Evolutionary conservation across 1,139 yeast genomes (phyloP).

Genomic region (Magnusiomyces magnusii): DNA sequence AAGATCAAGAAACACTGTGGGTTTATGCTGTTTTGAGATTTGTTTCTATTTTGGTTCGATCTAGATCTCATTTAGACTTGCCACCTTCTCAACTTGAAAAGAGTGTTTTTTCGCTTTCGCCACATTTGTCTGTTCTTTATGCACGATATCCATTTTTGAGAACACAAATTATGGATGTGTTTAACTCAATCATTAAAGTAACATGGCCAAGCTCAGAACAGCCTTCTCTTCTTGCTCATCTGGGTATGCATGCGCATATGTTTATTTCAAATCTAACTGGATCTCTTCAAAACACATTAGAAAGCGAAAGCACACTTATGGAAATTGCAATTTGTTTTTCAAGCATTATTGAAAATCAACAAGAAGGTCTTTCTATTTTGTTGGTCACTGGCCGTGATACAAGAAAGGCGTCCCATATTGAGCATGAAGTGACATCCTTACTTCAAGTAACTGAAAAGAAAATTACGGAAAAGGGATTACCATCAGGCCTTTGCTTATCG

Average conservation of each 20-base stretch:
- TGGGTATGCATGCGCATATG: slow-evolving; percentile 59
- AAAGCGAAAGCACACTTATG: slow-evolving; percentile 48
- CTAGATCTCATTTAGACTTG: slow-evolving; percentile 45
- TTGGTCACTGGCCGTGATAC: slow-evolving; percentile 66
- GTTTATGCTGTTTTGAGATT: slow-evolving; percentile 36
- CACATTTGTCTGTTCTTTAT: slow-evolving; percentile 54
- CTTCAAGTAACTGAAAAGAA: slow-evolving; percentile 54
- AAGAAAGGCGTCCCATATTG: slow-evolving; percentile 29
- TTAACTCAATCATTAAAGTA: slow-evolving; percentile 56
- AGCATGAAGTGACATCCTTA: slow-evolving; percentile 34
- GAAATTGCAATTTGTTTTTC: slow-evolving; percentile 51
- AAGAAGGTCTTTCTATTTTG: slow-evolving; percentile 77
- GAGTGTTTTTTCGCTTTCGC: slow-evolving; percentile 48
- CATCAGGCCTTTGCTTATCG: slow-evolving; percentile 6
- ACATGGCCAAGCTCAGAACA: slow-evolving; percentile 48
- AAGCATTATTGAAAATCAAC: slow-evolving; percentile 68
- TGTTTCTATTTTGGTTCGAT: slow-evolving; percentile 42
- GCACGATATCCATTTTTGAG: slow-evolving; percentile 44
- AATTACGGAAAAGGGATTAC: slow-evolving; percentile 27
- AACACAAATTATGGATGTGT: slow-evolving; percentile 46
- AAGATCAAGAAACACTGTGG: slow-evolving; percentile 29
- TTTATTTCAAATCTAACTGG: slow-evolving; percentile 51
- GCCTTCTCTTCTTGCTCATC: slow-evolving; percentile 75
- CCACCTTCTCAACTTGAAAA: slow-evolving; percentile 54
- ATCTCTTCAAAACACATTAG: slow-evolving; percentile 56